phyloP scores from a whole-genome alignment of 306 rosid species.

The Fragaria nilgerrensis region DNA sequence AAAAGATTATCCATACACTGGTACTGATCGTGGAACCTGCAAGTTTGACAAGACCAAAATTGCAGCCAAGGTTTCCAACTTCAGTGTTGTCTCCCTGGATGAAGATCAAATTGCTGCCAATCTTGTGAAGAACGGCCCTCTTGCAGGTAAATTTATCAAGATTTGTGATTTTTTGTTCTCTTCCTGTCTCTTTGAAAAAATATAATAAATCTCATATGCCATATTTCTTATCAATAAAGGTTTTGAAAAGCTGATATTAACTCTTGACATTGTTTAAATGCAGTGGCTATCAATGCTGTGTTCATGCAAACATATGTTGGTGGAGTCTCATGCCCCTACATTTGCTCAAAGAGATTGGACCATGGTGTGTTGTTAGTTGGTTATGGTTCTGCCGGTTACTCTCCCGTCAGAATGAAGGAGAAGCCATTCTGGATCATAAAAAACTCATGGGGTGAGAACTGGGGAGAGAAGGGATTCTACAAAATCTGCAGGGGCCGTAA shows the following conservation, averaged over 20 bases:
- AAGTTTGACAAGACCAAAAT: conserved; percentile 75
- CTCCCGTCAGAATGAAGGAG: conserved; percentile 80
- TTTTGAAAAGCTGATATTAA: background rate
- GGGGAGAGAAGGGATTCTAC: conserved; percentile 96
- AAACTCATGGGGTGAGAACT: conserved; percentile 86
- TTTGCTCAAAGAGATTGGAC: conserved; percentile 68
- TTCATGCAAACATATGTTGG: conserved; percentile 91
- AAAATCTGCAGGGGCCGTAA: conserved; percentile 83
- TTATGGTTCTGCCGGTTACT: conserved; percentile 66
- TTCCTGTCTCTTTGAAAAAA: background rate
- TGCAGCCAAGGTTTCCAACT: conserved; percentile 85
- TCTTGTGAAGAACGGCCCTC: conserved; percentile 90
- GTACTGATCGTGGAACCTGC: conserved; percentile 62
- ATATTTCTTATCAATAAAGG: background rate
- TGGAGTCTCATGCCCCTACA: conserved; percentile 93
- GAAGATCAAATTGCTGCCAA: conserved; percentile 93
- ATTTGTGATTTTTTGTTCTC: background rate
- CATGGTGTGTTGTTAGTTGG: conserved; percentile 93
- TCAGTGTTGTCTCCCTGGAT: conserved; percentile 79
- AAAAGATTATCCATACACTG: conserved; percentile 88
- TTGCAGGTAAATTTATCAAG: conserved; percentile 52
- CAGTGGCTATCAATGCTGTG: conserved; percentile 96
- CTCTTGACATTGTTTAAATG: conserved; percentile 11
- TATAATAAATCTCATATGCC: background rate
- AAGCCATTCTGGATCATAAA: conserved; percentile 93